Percentiles rank a stretch among this genome's conserved stretches.
These are phyloP conservation scores for Agrocybe pediades DNA, from an alignment of 768 basidiomycete species.

Conservation along the genomic window DNA sequence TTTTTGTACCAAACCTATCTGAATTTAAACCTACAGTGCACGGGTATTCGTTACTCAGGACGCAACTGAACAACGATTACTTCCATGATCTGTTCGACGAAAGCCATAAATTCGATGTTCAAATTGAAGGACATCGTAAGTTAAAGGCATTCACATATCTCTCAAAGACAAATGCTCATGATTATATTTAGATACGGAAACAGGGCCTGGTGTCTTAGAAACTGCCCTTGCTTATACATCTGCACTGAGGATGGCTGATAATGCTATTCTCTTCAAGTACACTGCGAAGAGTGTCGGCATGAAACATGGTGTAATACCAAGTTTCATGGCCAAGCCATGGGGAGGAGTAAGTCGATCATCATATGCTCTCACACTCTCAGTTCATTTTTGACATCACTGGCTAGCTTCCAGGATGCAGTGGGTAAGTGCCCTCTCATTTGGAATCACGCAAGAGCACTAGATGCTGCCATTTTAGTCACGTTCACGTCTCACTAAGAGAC, in stretches of 20 bases:
- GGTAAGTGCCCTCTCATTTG: constrained; percentile 44
- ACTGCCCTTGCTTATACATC: constrained; percentile 86
- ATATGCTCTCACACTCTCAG: background rate
- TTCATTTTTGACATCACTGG: background rate
- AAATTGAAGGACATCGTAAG: constrained; percentile 86
- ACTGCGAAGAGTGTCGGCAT: constrained; percentile 91
- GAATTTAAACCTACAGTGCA: constrained; percentile 65
- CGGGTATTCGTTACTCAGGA: constrained; percentile 91
- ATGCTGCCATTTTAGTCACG: constrained; percentile 55
- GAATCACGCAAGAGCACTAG: background rate
- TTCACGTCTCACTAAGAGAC: constrained; percentile 86
- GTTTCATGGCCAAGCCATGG: constrained; percentile 99
- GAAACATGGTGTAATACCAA: constrained; percentile 85
- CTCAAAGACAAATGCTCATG: background rate
- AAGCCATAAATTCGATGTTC: constrained; percentile 69
- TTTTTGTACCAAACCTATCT: background rate
- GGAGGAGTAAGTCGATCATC: constrained; percentile 64
- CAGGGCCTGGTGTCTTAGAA: constrained; percentile 86
- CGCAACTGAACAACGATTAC: constrained; percentile 86
- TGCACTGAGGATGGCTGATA: constrained; percentile 84
- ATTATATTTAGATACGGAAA: constrained; percentile 74
- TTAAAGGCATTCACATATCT: background rate
- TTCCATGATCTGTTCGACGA: constrained; percentile 88
- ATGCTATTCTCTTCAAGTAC: constrained; percentile 91
- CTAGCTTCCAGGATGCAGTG: constrained; percentile 93